Percentiles rank a stretch among this genome's conserved stretches.
phyloP scores from a whole-genome alignment of 2,329 filamentous ascomycete species.

The Exophiala lecanii-corni region DNA sequence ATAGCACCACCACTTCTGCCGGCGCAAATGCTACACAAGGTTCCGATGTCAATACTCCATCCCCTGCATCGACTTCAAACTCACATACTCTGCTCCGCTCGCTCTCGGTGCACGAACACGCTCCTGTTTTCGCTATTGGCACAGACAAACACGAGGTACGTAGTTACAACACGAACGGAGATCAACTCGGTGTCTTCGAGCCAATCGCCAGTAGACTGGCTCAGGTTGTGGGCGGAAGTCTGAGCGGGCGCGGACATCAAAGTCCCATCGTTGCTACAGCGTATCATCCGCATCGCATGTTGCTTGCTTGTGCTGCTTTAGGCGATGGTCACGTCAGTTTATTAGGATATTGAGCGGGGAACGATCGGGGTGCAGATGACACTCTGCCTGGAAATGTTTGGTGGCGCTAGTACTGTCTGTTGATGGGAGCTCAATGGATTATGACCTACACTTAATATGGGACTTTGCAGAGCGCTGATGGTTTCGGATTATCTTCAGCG shows the following conservation, averaged over 20 bases:
- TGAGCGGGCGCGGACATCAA: conserved; percentile 53
- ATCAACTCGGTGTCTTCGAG: conserved; percentile 75
- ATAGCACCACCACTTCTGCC: conserved; percentile 9
- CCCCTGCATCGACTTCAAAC: conserved; percentile 53
- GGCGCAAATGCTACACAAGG: not conserved
- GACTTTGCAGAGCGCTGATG: no score
- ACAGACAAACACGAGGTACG: conserved; percentile 84
- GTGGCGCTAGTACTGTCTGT: no score
- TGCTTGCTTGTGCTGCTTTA: conserved; percentile 79
- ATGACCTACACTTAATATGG: no score
- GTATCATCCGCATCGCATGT: conserved; percentile 91
- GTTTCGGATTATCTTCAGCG: no score
- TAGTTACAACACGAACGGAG: conserved; percentile 83
- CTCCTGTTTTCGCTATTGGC: conserved; percentile 90
- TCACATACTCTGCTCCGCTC: conserved; percentile 58
- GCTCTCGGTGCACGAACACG: conserved; percentile 89
- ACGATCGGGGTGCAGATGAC: no score
- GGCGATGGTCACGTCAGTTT: conserved; percentile 83
- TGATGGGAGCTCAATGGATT: no score
- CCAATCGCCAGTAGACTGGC: conserved; percentile 21
- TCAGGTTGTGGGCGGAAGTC: conserved; percentile 19
- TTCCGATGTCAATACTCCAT: conserved; percentile 3
- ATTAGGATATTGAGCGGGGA: conserved; percentile 16
- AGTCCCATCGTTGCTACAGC: conserved; percentile 82
- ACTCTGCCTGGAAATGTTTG: no score